Conservation (phyloP, 768 basidiomycete species). For the Heimioporus sp. region DNA sequence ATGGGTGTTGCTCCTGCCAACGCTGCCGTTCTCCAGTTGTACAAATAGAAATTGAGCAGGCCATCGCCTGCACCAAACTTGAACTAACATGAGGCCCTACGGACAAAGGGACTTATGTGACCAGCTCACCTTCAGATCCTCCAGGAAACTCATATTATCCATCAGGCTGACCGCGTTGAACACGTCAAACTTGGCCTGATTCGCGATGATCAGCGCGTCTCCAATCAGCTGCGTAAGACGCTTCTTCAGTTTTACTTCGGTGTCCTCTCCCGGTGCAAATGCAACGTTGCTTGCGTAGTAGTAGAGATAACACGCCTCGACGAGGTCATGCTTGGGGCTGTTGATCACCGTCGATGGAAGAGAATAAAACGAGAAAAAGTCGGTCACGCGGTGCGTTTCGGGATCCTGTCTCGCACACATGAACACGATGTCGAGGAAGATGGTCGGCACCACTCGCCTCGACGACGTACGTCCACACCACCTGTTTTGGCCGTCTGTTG, state of each 20-base stretch:
- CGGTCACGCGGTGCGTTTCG: constrained; percentile 78
- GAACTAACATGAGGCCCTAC: constrained; percentile 6
- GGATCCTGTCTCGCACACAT: constrained; percentile 57
- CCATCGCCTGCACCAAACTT: constrained; percentile 96
- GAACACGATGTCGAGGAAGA: neutral
- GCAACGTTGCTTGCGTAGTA: constrained; percentile 89
- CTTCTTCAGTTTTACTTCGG: constrained; percentile 60
- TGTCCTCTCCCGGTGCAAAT: constrained; percentile 59
- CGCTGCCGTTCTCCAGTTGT: constrained; percentile 89
- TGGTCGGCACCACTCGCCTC: constrained; percentile 55
- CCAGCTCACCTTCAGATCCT: constrained; percentile 72
- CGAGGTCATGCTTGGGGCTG: constrained; percentile 60
- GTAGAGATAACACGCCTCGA: constrained; percentile 94
- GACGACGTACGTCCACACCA: constrained; percentile 95
- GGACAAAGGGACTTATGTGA: neutral
- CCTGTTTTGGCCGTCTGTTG: constrained; percentile 67
- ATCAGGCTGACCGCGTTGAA: constrained; percentile 94
- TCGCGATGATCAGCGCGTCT: constrained; percentile 81
- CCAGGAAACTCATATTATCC: constrained; percentile 85
- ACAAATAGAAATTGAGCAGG: constrained; percentile 86
- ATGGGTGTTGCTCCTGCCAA: constrained; percentile 67
- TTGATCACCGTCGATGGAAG: constrained; percentile 92
- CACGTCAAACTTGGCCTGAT: constrained; percentile 89
- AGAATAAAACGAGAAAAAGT: constrained; percentile 96
- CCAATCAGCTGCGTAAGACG: constrained; percentile 69